Base-by-base conservation (phyloP, 768 basidiomycete genomes). In the Cystobasidium tubakii region DNA sequence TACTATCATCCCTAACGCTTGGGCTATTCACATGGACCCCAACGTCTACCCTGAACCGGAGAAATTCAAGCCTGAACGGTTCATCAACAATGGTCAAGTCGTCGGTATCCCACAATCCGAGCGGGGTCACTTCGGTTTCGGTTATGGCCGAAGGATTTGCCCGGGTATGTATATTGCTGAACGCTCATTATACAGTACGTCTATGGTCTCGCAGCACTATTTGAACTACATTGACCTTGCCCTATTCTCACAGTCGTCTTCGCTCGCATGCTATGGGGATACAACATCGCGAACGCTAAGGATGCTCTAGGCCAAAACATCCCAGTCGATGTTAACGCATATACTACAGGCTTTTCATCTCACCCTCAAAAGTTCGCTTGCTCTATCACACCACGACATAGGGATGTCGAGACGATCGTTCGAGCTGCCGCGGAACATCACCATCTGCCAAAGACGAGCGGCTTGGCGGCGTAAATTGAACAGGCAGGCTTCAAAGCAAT, bases 21-120 rank as follows among this genome's bases (percentile, higher is more conserved):
- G 90, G 90, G 89, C 89, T 36, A 86, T 90, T 85, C 91, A 92
- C 79, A 87, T 89, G 69, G 69, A 71, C 27, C 69, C 69, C 15
- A 62, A 33, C 3, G 42, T 75, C 54, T 75, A 75, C 69, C 74
- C 74, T 7, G 78, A 85, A 53, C 82, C 82, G 65, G 86, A 89
- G 63, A 83, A 82, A 21, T 83, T 75, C 70, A 57, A 62, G 39
- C 74, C 74, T n/a, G 74, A 75, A 46, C 71, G 74, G 3, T 75
- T 72, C 60, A 43, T 75, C 44, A 36, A 62, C 46, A 55, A 71
- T 31, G 39, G 27, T 15, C 25, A 55, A 12, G 69, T 71, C 39
- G 25, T 55, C 54, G 69, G 69, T 21, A 53, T 71, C 12, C 34
- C 53, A 3, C 69, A 42, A 33, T 46, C 69, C 2, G 69, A 71